phyloP scores from a whole-genome alignment of 169 alveolate genomes.

The Babesia gibsoni region DNA sequence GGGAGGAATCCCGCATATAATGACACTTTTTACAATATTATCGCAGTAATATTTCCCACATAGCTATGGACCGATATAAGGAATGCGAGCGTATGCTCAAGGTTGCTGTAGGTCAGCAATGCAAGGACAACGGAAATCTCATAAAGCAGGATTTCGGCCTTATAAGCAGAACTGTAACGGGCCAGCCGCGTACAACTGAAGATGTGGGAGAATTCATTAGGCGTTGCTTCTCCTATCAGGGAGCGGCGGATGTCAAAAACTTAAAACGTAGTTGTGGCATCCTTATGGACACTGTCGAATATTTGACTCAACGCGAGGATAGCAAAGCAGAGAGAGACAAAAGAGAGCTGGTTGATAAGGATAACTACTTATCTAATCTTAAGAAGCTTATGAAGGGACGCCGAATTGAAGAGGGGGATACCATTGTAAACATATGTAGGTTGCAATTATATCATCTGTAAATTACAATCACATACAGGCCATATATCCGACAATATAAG shows the following conservation, averaged over 20 bases:
- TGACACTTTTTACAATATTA: not conserved
- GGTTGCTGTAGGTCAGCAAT: conserved; percentile 18
- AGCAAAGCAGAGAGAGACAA: too few species aligned
- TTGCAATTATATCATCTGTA: not conserved
- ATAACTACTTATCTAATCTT: not conserved
- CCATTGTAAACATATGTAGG: conserved; percentile 21
- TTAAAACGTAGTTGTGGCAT: not conserved
- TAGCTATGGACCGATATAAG: conserved; percentile 33
- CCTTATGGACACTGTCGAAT: conserved; percentile 12
- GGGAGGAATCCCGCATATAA: not conserved
- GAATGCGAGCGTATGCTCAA: conserved; percentile 16
- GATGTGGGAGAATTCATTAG: conserved; percentile 4
- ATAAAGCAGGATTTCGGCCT: conserved; percentile 23
- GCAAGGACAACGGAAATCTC: conserved; percentile 15
- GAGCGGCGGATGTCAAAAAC: not conserved
- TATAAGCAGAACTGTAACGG: not conserved
- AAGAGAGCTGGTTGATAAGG: not conserved
- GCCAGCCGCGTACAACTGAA: not conserved
- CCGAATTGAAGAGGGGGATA: not conserved
- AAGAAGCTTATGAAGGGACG: not conserved
- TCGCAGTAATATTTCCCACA: not conserved
- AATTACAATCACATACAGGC: not conserved
- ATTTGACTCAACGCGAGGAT: not conserved
- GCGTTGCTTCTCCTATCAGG: not conserved
- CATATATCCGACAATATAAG: not conserved